A percentile compares a stretch with the other conserved stretches of the same genome.
These are phyloP conservation scores for Phylloporus sp. DNA, from an alignment of 768 basidiomycete genomes.

Conservation along the genomic window DNA sequence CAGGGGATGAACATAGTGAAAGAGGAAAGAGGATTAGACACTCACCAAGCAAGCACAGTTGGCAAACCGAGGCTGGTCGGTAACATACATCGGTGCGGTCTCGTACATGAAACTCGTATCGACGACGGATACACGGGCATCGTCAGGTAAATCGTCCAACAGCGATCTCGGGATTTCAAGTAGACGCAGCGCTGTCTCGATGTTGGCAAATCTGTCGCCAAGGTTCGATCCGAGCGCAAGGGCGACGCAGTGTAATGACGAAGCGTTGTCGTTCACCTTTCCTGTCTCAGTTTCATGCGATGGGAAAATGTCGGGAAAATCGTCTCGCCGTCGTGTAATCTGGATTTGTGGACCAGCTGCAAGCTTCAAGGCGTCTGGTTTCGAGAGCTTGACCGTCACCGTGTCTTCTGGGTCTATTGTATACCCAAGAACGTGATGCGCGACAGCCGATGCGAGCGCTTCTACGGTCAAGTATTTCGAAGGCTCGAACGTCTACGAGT, in stretches of 20 bases:
- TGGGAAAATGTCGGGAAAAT: conserved; percentile 30
- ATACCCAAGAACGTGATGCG: conserved; percentile 40
- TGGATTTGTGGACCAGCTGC: conserved; percentile 64
- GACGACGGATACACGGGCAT: conserved; percentile 41
- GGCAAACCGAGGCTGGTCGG: conserved; percentile 82
- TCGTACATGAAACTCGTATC: conserved; percentile 92
- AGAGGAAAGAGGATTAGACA: conserved; percentile 3
- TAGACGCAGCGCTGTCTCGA: conserved; percentile 70
- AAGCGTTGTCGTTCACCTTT: no score
- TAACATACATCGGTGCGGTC: conserved; percentile 93
- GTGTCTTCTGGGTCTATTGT: conserved; percentile 18
- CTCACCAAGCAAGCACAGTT: conserved; percentile 90
- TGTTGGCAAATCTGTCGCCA: conserved; percentile 80
- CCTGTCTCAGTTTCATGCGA: background rate
- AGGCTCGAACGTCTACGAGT: conserved; percentile 40
- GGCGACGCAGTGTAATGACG: conserved; percentile 40
- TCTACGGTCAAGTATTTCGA: conserved; percentile 66
- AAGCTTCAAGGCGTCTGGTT: conserved; percentile 67
- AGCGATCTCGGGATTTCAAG: conserved; percentile 51
- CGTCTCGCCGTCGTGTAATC: conserved; percentile 43
- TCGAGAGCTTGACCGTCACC: conserved; percentile 59
- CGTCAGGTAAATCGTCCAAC: conserved; percentile 16
- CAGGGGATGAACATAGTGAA: background rate
- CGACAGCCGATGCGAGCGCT: conserved; percentile 57
- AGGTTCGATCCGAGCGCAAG: conserved; percentile 90